Evolutionary conservation across 1,284 basidiomycete species (phyloP), one percentile per base, ranked within the genome.

Genomic region (Malassezia sympodialis): DNA sequence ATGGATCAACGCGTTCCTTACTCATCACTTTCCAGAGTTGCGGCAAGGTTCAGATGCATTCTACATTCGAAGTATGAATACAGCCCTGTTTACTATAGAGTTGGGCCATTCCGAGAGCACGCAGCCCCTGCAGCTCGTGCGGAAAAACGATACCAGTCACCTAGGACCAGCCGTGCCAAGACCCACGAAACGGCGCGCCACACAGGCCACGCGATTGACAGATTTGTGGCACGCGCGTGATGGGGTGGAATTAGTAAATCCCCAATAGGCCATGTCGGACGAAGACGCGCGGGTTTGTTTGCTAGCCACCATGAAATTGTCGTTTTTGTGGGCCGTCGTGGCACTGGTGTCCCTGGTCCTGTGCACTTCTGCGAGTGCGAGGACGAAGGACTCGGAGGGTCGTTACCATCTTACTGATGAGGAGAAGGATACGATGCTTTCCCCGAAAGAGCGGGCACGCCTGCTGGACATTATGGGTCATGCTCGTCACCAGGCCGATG

Each of bases 1-100:
- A 56, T 67, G 65, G 67, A 66, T 72, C 54, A 63, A 66, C 3
- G 57, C 62, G 10, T 70, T 68, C 24, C 54, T 72, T 4, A 19
- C 21, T 10, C 24, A 14, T 8, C 15, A 42, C 17, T 21, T 49
- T 14, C 55, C 49, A 1, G 26, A 46, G n/a, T 30, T 52, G 24
- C 49, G 55, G 12, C n/a, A 17, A 17, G 44, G 44, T 8, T 8
- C 12, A n/a, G 21, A 43, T 14, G 28, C 49, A 2, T 57, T 47
- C 39, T 57, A 57, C 27, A 39, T 57, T 10, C 43, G 39, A 21
- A 57, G 55, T 45, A 4, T 23, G 10, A 57, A 57, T 21, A 57
- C 55, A 7, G 43, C 31, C 15, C 31, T 57, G 6, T 57, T 51
- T 34, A 57, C 55, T 3, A 28, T 57, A 14, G 37, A 39, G 19